A percentile compares a stretch with the other conserved stretches of the same genome.
phyloP scores from a whole-genome alignment of 345 rosid species.

The Cardamine resedifolia region DNA sequence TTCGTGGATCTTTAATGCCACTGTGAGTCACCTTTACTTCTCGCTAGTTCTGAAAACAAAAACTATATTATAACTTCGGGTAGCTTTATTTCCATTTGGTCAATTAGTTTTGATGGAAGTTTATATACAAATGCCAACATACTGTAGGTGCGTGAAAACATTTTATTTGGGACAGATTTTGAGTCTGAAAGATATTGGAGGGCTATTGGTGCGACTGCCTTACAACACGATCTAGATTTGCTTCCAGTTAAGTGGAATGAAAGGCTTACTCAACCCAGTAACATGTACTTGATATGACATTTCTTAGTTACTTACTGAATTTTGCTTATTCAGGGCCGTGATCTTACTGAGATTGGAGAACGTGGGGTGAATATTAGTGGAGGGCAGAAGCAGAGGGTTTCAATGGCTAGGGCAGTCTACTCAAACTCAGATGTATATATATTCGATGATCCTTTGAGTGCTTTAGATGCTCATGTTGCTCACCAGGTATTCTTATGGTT shows the following conservation, averaged over 20 bases:
- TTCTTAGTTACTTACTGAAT: slow-evolving; percentile 14
- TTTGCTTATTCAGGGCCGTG: slow-evolving; percentile 60
- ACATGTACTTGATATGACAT: slow-evolving; percentile 4
- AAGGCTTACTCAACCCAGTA: slow-evolving; percentile 9
- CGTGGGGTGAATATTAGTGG: slow-evolving; percentile 99
- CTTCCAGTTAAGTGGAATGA: slow-evolving; percentile 74
- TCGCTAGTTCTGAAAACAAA: background rate
- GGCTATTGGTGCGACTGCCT: slow-evolving; percentile 75
- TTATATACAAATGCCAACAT: slow-evolving; percentile 1
- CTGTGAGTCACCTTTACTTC: slow-evolving; percentile 51
- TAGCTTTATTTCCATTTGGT: slow-evolving; percentile 9
- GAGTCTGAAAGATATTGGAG: slow-evolving; percentile 63
- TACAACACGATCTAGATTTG: slow-evolving; percentile 79
- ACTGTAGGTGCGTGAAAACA: slow-evolving; percentile 79
- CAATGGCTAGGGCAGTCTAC: slow-evolving; percentile 98
- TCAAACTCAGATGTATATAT: slow-evolving; percentile 85
- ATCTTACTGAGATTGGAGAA: slow-evolving; percentile 95
- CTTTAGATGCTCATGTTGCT: slow-evolving; percentile 92
- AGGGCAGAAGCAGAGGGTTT: slow-evolving; percentile 98
- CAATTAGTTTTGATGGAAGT: background rate
- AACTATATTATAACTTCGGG: background rate
- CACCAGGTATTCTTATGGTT: slow-evolving; percentile 56
- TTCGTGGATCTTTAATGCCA: slow-evolving; percentile 98
- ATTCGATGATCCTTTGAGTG: slow-evolving; percentile 98
- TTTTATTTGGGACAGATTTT: slow-evolving; percentile 78